Base-by-base conservation (phyloP, 139 green algal species). In the Desmodesmus armatus region DNA sequence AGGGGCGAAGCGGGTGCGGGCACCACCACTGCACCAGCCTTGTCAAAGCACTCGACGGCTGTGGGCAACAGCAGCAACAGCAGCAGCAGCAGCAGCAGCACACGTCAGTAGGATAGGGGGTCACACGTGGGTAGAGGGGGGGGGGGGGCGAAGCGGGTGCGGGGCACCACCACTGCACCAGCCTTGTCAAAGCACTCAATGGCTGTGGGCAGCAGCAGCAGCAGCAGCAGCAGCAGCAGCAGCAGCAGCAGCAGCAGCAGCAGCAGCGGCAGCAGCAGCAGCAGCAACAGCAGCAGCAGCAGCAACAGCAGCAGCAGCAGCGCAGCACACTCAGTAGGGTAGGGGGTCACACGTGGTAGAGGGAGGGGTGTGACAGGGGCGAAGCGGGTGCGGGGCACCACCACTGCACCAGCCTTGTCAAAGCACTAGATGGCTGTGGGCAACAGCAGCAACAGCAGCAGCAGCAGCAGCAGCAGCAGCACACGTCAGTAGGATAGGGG, bases 151-250 rank as follows among this genome's bases (percentile, higher is more conserved):
- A 98, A 98, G 55, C 96, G 94, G 0, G 92, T 90, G 60, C 96
- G 93, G 0, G 96, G 96, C 55, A 98, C 96, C 65, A 97, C 94
- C 33, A 98, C 91, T 0, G 96, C 93, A 80, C 89, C 92, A n/a
- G 96, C 91, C 51, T 87, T 87, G 55, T 96, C 91, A 66, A 98
- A 98, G 92, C 94, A 97, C 89, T 98, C 95, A 74, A 98, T 97
- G 83, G 96, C 96, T 13, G 91, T 11, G 43, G 47, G 35, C 29
- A 35, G 27, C 40, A 84, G 44, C 49, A 80, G 44, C 29, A 69
- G 33, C 19, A 33, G 23, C 6, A 60, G 35, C 2, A 33, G 25
- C 13, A 27, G 55, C 76, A 82, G 55, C 37, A 73, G 58, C n/a
- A n/a, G n/a, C n/a, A n/a, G n/a, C n/a, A n/a, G n/a, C n/a, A n/a